Base-by-base conservation (phyloP, 768 basidiomycete genomes). In the Melanogaster broomeanus region DNA sequence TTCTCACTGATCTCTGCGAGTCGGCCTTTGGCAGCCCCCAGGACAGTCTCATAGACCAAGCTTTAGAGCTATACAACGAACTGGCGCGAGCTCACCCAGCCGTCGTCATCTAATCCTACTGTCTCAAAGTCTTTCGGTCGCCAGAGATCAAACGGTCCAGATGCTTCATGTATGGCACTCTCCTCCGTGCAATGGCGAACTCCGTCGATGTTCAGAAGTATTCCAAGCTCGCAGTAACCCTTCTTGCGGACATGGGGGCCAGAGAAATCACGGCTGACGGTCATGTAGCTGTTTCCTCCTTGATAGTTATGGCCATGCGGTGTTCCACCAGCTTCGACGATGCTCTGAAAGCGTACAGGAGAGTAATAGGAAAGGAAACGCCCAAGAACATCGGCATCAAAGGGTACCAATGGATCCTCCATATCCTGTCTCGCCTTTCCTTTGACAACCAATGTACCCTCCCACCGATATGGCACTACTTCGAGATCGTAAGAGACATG, bases 401-500 rank as follows among this genome's bases (percentile, higher is more conserved):
- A 40, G 87, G 83, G 10, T 92, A 85, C 63, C 69, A 73, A 9
- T 73, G 79, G 39, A 82, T 95, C 51, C 75, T 93, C 46, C 71
- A 80, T 53, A 77, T 80, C 3, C 85, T 90, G 58, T 79, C 81
- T 61, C 74, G 76, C 22, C 73, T 89, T 47, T 75, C 79, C 9
- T 84, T 83, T 51, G 70, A 72, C 41, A 64, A 77, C 19, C 63
- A 48, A 31, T 51, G 69, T 16, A 60, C 74, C 22, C 75, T 56
- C 63, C 80, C 64, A 56, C 81, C 65, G 55, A 73, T 67, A 43
- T 68, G 74, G 53, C 75, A 82, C 48, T 91, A 89, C 67, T 84
- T 93, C 66, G 78, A 80, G 48, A 87, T 95, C 45, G 77, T 93
- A 51, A 78, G 77, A 33, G 90, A 93, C 70, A 94, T 95, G 90